These are phyloP conservation scores for Didymella arachidicola DNA, from an alignment of 2,329 filamentous ascomycete genomes.

Conservation along the genomic window DNA sequence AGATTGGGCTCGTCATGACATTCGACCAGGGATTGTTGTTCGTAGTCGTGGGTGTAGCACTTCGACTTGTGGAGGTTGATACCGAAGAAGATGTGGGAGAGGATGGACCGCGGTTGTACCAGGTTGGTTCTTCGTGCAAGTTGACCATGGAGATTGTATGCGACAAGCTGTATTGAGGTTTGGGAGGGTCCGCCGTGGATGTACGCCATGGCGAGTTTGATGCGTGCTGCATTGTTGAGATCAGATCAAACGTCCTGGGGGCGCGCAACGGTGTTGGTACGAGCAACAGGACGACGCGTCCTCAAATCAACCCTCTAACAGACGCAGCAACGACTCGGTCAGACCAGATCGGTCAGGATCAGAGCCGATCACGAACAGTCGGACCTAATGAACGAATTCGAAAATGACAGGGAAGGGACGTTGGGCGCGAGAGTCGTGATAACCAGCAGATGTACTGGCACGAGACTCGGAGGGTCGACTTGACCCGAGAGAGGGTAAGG, in stretches of 20 bases:
- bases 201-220: conserved; percentile 48
- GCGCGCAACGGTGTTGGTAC: not conserved
- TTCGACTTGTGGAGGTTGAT: conserved; percentile 49
- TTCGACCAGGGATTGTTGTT: conserved; percentile 52
- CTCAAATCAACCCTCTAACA: conserved; percentile 18
- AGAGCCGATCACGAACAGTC: conserved; percentile 33
- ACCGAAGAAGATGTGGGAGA: conserved; percentile 52
- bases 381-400: conserved; percentile 34
- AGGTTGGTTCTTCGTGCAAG: conserved; percentile 49
- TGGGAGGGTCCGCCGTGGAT: conserved; percentile 41
- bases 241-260: not conserved
- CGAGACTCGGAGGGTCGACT: conserved; percentile 27
- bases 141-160: conserved; percentile 53
- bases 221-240: conserved; percentile 47
- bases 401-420: conserved; percentile 35
- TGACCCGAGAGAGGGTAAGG: conserved; percentile 28
- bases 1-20: conserved; percentile 44
- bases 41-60: conserved; percentile 47
- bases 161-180: conserved; percentile 47
- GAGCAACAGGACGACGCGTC: conserved; percentile 27
- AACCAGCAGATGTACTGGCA: conserved; percentile 46
- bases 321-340: conserved; percentile 25
- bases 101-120: conserved; percentile 47
- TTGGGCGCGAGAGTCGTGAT: conserved; percentile 41
- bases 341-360: conserved; percentile 35